These are phyloP conservation scores for Viola pubescens DNA, from an alignment of 441 rosid species.

Conservation along the genomic window DNA sequence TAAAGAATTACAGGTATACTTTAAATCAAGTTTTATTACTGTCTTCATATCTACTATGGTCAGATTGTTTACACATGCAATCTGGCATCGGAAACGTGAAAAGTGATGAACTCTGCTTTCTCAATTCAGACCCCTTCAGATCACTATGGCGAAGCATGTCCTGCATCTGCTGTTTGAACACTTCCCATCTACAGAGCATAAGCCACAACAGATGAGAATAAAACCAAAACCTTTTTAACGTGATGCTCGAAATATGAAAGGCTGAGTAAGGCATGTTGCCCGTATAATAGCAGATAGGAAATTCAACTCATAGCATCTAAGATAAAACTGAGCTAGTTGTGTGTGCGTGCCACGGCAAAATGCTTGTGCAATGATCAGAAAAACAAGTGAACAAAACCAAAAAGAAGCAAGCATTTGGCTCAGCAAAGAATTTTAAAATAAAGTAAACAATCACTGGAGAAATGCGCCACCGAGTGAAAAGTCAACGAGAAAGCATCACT, in stretches of 20 bases:
- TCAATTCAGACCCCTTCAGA: constrained; percentile 60
- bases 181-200: constrained; percentile 53
- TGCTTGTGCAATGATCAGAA: too few relatives aligned
- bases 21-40: constrained; percentile 9
- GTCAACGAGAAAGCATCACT: too few relatives aligned
- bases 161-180: constrained; percentile 68
- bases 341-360: too few relatives aligned
- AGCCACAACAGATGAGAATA: background rate
- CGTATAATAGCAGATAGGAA: too few relatives aligned
- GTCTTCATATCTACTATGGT: constrained; percentile 16
- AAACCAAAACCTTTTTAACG: background rate
- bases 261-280: background rate
- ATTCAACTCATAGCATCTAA: background rate
- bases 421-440: too few relatives aligned
- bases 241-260: background rate
- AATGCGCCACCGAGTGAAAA: too few relatives aligned
- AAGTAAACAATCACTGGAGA: too few relatives aligned
- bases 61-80: constrained; percentile 72
- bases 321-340: background rate
- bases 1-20: constrained; percentile 16
- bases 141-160: constrained; percentile 75
- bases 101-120: constrained; percentile 61
- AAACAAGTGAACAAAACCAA: too few relatives aligned
- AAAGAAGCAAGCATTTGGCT: too few relatives aligned
- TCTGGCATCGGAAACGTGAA: constrained; percentile 95